These are phyloP conservation scores for Naegleria gruberi DNA, from an alignment of 208 protist species.

Conservation along the genomic window DNA sequence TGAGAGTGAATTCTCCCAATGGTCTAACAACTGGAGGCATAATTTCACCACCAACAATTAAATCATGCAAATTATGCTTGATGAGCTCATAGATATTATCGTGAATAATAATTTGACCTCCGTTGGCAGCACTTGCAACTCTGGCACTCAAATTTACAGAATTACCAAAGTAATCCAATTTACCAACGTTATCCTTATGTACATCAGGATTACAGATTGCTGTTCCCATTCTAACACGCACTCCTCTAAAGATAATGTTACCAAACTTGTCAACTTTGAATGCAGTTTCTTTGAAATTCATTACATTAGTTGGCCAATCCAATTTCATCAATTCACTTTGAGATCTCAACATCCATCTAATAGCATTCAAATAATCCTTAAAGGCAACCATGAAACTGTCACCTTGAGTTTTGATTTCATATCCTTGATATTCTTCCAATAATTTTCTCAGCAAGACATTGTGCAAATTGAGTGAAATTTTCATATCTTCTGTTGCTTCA, in stretches of 20 bases:
- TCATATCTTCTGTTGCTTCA: not conserved
- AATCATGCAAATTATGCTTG: too few species aligned
- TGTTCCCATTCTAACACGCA: too few species aligned
- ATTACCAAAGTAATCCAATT: constrained; percentile 20
- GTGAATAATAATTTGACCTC: not conserved
- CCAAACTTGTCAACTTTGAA: too few species aligned
- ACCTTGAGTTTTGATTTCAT: not conserved
- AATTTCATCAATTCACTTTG: not conserved
- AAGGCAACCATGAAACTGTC: not conserved
- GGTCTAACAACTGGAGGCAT: too few species aligned
- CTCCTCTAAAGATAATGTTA: too few species aligned
- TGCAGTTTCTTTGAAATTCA: too few species aligned
- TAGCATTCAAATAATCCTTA: not conserved
- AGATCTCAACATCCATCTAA: not conserved
- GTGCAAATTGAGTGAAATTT: not conserved
- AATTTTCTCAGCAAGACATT: not conserved
- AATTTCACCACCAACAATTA: too few species aligned
- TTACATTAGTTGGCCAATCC: too few species aligned
- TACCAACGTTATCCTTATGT: too few species aligned
- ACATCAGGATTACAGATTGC: too few species aligned
- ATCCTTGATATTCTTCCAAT: not conserved
- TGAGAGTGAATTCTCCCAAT: too few species aligned
- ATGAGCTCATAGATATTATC: too few species aligned
- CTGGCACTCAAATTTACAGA: not conserved
- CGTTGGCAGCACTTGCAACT: not conserved